Base-by-base conservation (phyloP, 805 yeast genomes). In the Clavispora fructus region DNA sequence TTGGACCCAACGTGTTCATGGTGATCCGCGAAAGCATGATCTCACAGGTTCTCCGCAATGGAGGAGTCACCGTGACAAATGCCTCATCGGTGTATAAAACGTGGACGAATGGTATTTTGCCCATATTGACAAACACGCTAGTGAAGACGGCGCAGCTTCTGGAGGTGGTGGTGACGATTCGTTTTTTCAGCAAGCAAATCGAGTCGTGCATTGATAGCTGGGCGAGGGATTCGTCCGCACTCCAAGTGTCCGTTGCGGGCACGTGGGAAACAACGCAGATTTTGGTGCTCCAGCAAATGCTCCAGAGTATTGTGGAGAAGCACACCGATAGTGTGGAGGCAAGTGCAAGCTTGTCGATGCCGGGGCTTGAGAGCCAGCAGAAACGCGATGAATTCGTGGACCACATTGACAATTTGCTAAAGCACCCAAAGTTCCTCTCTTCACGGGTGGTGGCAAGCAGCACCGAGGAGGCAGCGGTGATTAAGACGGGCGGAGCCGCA, bases 91-190 rank as follows among this genome's bases (percentile, higher is more conserved):
- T 86, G 48, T 92, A 90, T 61, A 74, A 78, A 43, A 69, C 87
- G n/a, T 91, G 97, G 97, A 77, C 81, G n/a, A 81, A 83, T 56
- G 96, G 96, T 1, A 65, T 91, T 14, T 68, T 91, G 28, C 82
- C 94, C 0, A 78, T 87, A 6, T 67, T 85, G 17, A 65, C 87
- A 42, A 68, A 78, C 1, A 63, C 87, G 13, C 59, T 88, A 35
- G 73, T 82, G 26, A 77, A 74, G 41, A 78, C 89, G 48, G 92
- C 92, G 0, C 74, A 75, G 1, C 72, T 79, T 38, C 69, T 85
- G 2, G 94, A 88, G 47, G 66, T 82, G 7, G 76, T 85, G 48
- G 67, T 79, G 39, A 85, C 88, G 50, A 70, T 83, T 3, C 70
- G 77, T 17, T 74, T 79, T 29, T 91, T 87, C 63, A 68, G 77